Evolutionary conservation across 2,329 filamentous ascomycete species (phyloP), one percentile per base, ranked within the genome.

Genomic region (Ophiostoma ulmi): DNA sequence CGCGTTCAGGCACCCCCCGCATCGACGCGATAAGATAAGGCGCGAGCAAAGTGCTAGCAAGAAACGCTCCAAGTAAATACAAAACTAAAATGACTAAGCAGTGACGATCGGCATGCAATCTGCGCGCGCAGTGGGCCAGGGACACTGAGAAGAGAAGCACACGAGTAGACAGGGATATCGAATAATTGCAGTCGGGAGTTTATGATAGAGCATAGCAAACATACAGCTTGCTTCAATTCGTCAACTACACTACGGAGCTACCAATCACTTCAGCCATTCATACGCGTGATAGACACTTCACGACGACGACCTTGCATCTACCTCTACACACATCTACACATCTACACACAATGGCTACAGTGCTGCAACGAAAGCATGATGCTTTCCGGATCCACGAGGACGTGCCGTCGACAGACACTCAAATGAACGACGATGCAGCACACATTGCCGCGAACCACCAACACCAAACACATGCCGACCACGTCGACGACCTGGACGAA

Each of bases 381-480:
- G 79, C 82, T 31, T 85, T 85, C 73, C 79, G 80, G 35, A 85
- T 86, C 70, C 83, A 85, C 75, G 81, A 85, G 72, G 84, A 86
- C 79, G 79, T 77, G 10, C 77, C 77, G 1, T 80, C 83, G 7
- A 83, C 83, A 73, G 83, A 85, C 68, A 83, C 83, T 1, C 81
- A 84, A 73, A 80, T 85, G 80, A 82, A 84, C 78, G 78, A 78
- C 17, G 77, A 41, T 69, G 17, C 39, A 64, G 48, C 39, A 64
- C 41, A 65, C 31, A 31, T 31, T 44, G 36, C 58, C 17, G n/a
- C 52, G 11, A n/a, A 22, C 48, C 20, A 22, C 48, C 55, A 31
- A 61, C 8, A 61, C 31, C 31, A 31, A 31, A 4, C 31, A n/a
- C 22, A 63, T 17, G 26, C 26, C 3, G 26, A 26, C 26, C 26